These are phyloP conservation scores for Xerocomellus dryophilus DNA, from an alignment of 768 basidiomycete species.

Conservation along the genomic window DNA sequence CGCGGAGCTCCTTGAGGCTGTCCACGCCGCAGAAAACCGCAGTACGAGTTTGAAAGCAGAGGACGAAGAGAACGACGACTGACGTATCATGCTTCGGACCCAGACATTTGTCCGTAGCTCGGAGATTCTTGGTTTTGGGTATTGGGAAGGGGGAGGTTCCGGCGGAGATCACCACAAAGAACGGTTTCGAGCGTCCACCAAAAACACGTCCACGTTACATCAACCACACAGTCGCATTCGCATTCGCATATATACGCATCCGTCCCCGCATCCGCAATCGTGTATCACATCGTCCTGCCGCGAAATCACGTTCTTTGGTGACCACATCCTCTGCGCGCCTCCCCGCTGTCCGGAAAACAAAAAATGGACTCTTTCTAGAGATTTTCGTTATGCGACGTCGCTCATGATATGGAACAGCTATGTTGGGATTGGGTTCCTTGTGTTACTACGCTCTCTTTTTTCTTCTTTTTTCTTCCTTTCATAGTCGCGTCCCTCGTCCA, in stretches of 20 bases:
- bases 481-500: not conserved
- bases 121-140: conserved; percentile 8
- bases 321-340: not conserved
- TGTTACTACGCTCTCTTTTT: conserved; percentile 8
- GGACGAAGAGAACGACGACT: conserved; percentile 27
- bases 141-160: conserved; percentile 15
- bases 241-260: conserved; percentile 7
- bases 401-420: conserved; percentile 16
- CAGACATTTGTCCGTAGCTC: not conserved
- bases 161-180: not conserved
- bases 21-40: conserved; percentile 47
- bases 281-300: not conserved
- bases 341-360: conserved; percentile 16
- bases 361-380: conserved; percentile 6
- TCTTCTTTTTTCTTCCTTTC: not conserved
- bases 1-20: conserved; percentile 49
- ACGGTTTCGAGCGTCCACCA: conserved; percentile 6
- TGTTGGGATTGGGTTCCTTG: conserved; percentile 6
- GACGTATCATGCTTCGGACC: not conserved
- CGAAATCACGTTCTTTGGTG: not conserved
- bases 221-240: conserved; percentile 2
- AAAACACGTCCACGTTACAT: not conserved
- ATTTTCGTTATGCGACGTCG: conserved; percentile 2
- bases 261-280: not conserved
- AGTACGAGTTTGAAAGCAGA: conserved; percentile 33